Percentiles rank a stretch among this genome's conserved stretches.
Evolutionary conservation across 306 rosid species (phyloP).

Genomic region (Gleditsia sinensis): DNA sequence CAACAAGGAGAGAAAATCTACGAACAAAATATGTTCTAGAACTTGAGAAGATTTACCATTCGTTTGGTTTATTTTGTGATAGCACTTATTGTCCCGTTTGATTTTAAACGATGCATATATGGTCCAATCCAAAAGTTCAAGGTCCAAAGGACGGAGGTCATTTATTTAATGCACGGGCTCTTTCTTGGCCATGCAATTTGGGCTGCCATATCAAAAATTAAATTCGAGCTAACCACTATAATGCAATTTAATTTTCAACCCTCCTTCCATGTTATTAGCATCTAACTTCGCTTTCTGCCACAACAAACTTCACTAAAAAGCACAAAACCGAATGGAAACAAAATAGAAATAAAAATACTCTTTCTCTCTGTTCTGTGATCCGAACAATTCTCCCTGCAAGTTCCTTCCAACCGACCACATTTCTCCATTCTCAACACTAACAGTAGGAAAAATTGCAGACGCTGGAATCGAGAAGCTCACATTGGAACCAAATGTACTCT

Average conservation of each 20-base stretch:
- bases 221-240: not conserved
- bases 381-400: constrained; percentile 44
- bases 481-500: not conserved
- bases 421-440: constrained; percentile 26
- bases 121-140: not conserved
- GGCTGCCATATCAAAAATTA: not conserved
- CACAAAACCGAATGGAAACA: not conserved
- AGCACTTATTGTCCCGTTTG: too few species aligned
- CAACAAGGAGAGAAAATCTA: too few species aligned
- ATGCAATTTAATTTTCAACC: constrained; percentile 30
- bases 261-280: constrained; percentile 46
- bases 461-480: not conserved
- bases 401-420: constrained; percentile 14
- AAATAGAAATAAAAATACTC: constrained; percentile 2
- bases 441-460: constrained; percentile 11
- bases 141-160: not conserved
- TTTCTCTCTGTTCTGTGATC: constrained; percentile 39
- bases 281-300: constrained; percentile 38
- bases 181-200: not conserved
- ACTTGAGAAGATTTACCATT: too few species aligned
- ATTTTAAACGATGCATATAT: too few species aligned
- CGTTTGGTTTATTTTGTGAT: too few species aligned
- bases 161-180: not conserved
- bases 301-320: constrained; percentile 32
- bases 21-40: too few species aligned